These are phyloP conservation scores for Phlebiopsis gigantea DNA, from an alignment of 768 basidiomycete genomes.

Conservation along the genomic window DNA sequence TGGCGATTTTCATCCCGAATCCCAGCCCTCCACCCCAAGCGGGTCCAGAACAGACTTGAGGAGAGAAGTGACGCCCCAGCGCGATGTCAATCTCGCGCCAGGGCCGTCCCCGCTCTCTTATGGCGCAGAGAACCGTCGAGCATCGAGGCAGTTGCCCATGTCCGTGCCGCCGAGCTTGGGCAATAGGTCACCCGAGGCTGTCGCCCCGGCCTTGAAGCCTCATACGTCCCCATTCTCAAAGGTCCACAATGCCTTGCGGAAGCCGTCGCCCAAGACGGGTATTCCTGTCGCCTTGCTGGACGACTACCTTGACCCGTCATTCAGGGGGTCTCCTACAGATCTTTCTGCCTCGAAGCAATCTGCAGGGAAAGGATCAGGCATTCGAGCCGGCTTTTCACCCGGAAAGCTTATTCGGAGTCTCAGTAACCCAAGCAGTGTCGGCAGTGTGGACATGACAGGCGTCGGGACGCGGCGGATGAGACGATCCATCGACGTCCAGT, in stretches of 20 bases:
- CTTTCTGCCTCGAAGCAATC: conserved; percentile 30
- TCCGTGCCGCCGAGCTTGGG: neutral
- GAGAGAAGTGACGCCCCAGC: conserved; percentile 12
- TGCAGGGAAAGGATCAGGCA: neutral
- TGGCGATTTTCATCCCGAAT: conserved; percentile 35
- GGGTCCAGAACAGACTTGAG: conserved; percentile 32
- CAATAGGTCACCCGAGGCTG: conserved; percentile 1
- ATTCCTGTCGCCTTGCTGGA: conserved; percentile 49
- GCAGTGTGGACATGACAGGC: conserved; percentile 65
- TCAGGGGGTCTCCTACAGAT: conserved; percentile 12
- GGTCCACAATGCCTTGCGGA: conserved; percentile 37
- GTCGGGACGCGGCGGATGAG: conserved; percentile 37
- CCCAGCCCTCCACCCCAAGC: conserved; percentile 28
- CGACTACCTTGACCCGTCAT: conserved; percentile 2
- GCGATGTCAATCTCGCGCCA: neutral
- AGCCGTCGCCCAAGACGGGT: conserved; percentile 59
- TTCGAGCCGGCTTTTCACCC: conserved; percentile 1
- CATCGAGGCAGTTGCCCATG: neutral
- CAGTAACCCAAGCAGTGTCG: conserved; percentile 44
- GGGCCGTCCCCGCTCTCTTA: conserved; percentile 5
- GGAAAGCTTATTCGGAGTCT: conserved; percentile 9
- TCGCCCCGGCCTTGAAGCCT: conserved; percentile 16
- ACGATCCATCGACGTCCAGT: conserved; percentile 12
- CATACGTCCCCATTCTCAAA: conserved; percentile 22
- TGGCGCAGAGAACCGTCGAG: neutral